Conservation (phyloP, 306 rosid genomes). For the Cucurbita pepo region DNA sequence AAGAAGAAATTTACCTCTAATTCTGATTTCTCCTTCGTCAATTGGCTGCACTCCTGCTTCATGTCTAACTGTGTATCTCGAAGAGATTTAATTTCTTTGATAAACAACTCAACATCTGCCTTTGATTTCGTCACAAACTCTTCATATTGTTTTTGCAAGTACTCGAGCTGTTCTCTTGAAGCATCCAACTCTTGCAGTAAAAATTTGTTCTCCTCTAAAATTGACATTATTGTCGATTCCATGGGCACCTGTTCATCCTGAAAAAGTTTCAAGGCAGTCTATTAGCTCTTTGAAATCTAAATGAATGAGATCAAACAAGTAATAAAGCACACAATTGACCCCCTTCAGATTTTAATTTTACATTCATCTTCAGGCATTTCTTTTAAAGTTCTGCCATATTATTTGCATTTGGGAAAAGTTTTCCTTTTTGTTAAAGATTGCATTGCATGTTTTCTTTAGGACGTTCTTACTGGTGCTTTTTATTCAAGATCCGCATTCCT, state of each 20-base stretch:
- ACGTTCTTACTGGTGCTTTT: conserved; percentile 40
- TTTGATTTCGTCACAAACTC: conserved; percentile 73
- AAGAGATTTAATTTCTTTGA: conserved; percentile 81
- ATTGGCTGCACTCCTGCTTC: conserved; percentile 59
- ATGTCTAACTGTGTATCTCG: conserved; percentile 58
- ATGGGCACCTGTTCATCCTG: conserved; percentile 62
- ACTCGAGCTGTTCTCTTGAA: conserved; percentile 44
- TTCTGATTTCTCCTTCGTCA: conserved; percentile 66
- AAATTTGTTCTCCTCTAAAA: conserved; percentile 49
- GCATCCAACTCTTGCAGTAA: conserved; percentile 60
- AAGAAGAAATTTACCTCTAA: conserved; percentile 39
- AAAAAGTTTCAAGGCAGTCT: conserved; percentile 14
- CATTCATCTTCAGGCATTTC: conserved; percentile 56
- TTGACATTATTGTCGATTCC: conserved; percentile 44
- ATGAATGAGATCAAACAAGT: conserved; percentile 9
- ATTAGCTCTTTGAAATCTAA: conserved; percentile 9
- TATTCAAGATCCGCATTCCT: no score
- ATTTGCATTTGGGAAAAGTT: conserved; percentile 77
- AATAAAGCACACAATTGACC: conserved; percentile 21
- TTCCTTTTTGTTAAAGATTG: conserved; percentile 59
- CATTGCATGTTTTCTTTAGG: conserved; percentile 60
- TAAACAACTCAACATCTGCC: conserved; percentile 62
- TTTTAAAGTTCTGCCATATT: conserved; percentile 68
- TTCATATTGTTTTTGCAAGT: conserved; percentile 51
- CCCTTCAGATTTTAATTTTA: conserved; percentile 51